Percentiles rank a stretch among this genome's conserved stretches.
phyloP scores from a whole-genome alignment of 2,329 filamentous ascomycete genomes.

The Ophiostoma tasmaniense region DNA sequence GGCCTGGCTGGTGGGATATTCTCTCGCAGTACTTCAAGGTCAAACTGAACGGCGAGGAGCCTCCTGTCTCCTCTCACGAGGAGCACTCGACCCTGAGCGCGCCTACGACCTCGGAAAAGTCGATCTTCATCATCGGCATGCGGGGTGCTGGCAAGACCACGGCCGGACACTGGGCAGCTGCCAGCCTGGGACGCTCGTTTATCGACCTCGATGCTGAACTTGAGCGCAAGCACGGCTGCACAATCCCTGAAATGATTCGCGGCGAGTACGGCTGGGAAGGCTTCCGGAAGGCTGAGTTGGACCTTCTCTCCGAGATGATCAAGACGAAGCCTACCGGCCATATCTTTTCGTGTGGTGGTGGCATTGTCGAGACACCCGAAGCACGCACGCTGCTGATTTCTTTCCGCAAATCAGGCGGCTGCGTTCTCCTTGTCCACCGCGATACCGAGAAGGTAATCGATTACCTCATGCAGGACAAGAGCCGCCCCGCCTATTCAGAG shows the following conservation, averaged over 20 bases:
- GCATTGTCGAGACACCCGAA: slow-evolving; percentile 77
- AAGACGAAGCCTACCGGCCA: slow-evolving; percentile 65
- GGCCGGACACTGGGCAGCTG: slow-evolving; percentile 75
- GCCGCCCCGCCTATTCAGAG: slow-evolving; percentile 82
- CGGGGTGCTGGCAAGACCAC: slow-evolving; percentile 95
- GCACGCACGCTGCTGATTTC: slow-evolving; percentile 67
- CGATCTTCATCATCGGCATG: slow-evolving; percentile 95
- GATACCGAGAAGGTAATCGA: slow-evolving; percentile 82
- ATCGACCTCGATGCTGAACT: slow-evolving; percentile 84
- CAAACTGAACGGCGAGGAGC: slow-evolving; percentile 65
- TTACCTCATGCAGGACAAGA: slow-evolving; percentile 82
- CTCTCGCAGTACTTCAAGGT: slow-evolving; percentile 71
- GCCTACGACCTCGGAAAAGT: slow-evolving; percentile 38
- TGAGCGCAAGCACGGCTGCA: slow-evolving; percentile 62
- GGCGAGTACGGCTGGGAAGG: slow-evolving; percentile 69
- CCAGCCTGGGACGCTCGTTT: slow-evolving; percentile 65
- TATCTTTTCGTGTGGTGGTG: slow-evolving; percentile 89
- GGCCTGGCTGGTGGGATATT: slow-evolving; percentile 98
- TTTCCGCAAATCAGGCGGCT: slow-evolving; percentile 67
- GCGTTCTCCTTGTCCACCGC: slow-evolving; percentile 79
- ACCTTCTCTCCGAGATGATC: slow-evolving; percentile 63
- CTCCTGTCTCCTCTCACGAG: slow-evolving; percentile 18
- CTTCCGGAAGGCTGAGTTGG: slow-evolving; percentile 72
- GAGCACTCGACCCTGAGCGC: slow-evolving; percentile 22
- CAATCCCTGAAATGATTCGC: slow-evolving; percentile 80